Base-by-base conservation (phyloP, 2,329 filamentous ascomycete genomes). In the Sclerotinia minor region DNA sequence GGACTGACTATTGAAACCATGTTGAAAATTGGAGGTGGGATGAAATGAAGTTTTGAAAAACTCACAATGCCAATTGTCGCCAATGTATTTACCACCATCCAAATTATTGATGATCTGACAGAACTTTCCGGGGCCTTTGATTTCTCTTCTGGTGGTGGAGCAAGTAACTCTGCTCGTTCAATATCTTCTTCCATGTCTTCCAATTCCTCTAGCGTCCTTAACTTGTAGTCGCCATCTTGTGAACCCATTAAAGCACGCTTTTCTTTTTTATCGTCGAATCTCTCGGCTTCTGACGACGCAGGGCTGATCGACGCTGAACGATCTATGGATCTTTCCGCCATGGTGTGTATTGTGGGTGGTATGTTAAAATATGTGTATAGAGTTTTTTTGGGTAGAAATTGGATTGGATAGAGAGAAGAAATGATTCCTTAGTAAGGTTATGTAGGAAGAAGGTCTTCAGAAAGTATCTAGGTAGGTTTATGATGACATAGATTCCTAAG, bases 21-120 rank as follows among this genome's bases (percentile, higher is more conserved):
- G 15, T 41, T 41, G 38, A 17, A 15, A 15, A 41, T 41, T 17
- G 38, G 38, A 17, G 38, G 38, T 41, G 15, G 38, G 38, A 17
- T 41, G 38, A 15, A 11, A 17, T 17, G 38, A 17, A 17, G 5
- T 17, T 41, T 52, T 60, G 21, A 26, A 35, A 75, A 24, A 77
- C 82, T 74, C 80, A 87, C 86, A 74, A 89, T 89, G 58, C 84
- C 84, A 67, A 89, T 84, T 0, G 87, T 89, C 3, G 87, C 85
- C 70, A 88, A 69, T 21, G 85, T 88, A 74, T 89, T 89, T 73
- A 88, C 80, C 52, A 79, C 72, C 78, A 87, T 88, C 86, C 87
- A 89, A 65, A 83, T 76, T 26, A 84, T 67, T 5, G 81, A 78
- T 50, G 80, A 78, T 38, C 72, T 73, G 59, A 81, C 79, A 21